Base-by-base conservation (phyloP, 2,329 filamentous ascomycete genomes). In the Arthrobotrys sphaeroides region DNA sequence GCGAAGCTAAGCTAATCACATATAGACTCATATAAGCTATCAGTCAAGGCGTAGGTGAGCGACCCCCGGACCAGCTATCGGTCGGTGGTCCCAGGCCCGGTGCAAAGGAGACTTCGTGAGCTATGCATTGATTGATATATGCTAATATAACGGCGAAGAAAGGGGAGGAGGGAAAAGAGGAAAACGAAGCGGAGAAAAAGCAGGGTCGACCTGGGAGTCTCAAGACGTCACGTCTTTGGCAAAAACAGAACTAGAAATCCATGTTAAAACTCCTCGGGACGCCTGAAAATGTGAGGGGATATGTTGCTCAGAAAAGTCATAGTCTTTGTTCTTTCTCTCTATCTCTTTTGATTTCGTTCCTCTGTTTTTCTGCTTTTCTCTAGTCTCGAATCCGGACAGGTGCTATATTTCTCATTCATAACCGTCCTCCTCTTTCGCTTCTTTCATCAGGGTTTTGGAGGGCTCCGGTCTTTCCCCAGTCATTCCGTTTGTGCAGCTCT, bases 241-340 rank as follows among this genome's bases (percentile, higher is more conserved):
- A 57, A 20, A 18, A 40, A 42, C 18, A 65, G 18, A 55, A 62
- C 33, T 42, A 42, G n/a, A 26, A 55, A 64, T 57, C 36, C 43
- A 53, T 31, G 24, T 43, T 31, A 55, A 42, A 67, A 69, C 64
- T 69, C 72, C 72, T 69, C 26, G 45, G 31, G 72, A 75, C 72
- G 72, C 72, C 72, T 69, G 72, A 75, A 69, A 75, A 75, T 75
- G 64, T 65, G 42, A 57, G 49, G 28, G 53, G 43, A 74, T 60
- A 59, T 65, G 43, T 36, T 43, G 40, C n/a, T 55, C 12, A 51
- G n/a, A n/a, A 42, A 33, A 24, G 51, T n/a, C 38, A 10, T 55
- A 12, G 51, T 55, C 51, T 45, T 51, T 60, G 20, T 18, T 33
- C 45, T 5, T 38, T 20, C 12, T 40, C 42, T 66, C n/a, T n/a